Conservation (phyloP, 2,329 filamentous ascomycete species). For the Fusarium citri region DNA sequence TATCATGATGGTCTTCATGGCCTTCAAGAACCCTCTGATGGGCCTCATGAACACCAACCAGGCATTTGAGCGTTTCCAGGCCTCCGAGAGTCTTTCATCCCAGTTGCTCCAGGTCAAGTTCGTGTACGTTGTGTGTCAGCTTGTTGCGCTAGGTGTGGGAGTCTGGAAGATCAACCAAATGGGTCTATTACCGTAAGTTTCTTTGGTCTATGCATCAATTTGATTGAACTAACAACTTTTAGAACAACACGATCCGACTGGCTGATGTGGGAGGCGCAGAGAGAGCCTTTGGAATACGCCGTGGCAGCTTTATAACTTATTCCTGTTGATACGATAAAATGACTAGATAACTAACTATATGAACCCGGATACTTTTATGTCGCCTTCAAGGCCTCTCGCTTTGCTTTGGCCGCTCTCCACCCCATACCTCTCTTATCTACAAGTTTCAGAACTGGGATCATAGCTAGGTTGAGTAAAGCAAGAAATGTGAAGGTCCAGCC, state of each 20-base stretch:
- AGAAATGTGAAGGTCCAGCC: constrained; percentile 74
- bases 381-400: constrained; percentile 48
- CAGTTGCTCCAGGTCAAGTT: constrained; percentile 86
- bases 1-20: constrained; percentile 99
- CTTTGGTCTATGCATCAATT: background rate
- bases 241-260: constrained; percentile 97
- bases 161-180: constrained; percentile 98
- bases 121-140: constrained; percentile 88
- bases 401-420: constrained; percentile 64
- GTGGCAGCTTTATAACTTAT: constrained; percentile 67
- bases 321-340: constrained; percentile 17
- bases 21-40: constrained; percentile 95
- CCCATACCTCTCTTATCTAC: constrained; percentile 61
- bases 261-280: constrained; percentile 91
- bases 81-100: constrained; percentile 76
- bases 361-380: background rate
- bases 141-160: constrained; percentile 84
- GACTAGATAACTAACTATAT: constrained; percentile 4
- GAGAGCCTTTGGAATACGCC: constrained; percentile 74
- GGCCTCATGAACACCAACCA: constrained; percentile 85
- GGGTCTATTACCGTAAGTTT: constrained; percentile 89
- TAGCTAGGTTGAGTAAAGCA: constrained; percentile 60
- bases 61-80: constrained; percentile 90
- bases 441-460: constrained; percentile 62
- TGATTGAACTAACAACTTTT: constrained; percentile 22